Evolutionary conservation across 306 rosid genomes (phyloP).

Genomic region (Astragalus membranaceus): DNA sequence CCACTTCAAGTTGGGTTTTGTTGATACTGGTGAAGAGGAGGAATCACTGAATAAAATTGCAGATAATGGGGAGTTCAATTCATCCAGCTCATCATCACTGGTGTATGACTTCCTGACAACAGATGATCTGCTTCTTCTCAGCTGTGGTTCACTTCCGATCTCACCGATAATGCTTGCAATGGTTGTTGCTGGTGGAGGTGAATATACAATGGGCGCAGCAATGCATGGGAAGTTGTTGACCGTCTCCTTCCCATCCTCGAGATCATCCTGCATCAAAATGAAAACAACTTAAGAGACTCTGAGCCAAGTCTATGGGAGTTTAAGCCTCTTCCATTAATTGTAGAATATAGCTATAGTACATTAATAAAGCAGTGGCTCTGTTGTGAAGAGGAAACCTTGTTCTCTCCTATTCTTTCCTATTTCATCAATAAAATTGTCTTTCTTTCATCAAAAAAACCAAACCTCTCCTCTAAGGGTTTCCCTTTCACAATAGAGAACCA

Average conservation of each 20-base stretch:
- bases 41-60: constrained; percentile 36
- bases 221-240: constrained; percentile 59
- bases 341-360: too few species aligned
- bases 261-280: constrained; percentile 43
- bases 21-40: constrained; percentile 29
- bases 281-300: neutral
- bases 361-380: too few species aligned
- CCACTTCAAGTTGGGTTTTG: constrained; percentile 34
- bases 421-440: too few species aligned
- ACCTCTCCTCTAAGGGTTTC: too few species aligned
- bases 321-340: neutral
- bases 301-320: neutral
- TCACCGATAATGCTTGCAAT: constrained; percentile 50
- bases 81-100: constrained; percentile 95
- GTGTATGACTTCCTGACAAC: constrained; percentile 75
- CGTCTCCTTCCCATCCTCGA: constrained; percentile 42
- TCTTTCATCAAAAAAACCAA: too few species aligned
- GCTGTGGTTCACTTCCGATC: constrained; percentile 47
- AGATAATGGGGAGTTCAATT: constrained; percentile 71
- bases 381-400: too few species aligned
- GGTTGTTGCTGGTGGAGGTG: constrained; percentile 54
- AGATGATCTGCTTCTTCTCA: constrained; percentile 78
- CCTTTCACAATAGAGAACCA: too few species aligned
- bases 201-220: constrained; percentile 59
- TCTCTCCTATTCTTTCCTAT: too few species aligned